These are phyloP conservation scores for Daedaleopsis sinensis DNA, from an alignment of 768 basidiomycete genomes.

Conservation along the genomic window DNA sequence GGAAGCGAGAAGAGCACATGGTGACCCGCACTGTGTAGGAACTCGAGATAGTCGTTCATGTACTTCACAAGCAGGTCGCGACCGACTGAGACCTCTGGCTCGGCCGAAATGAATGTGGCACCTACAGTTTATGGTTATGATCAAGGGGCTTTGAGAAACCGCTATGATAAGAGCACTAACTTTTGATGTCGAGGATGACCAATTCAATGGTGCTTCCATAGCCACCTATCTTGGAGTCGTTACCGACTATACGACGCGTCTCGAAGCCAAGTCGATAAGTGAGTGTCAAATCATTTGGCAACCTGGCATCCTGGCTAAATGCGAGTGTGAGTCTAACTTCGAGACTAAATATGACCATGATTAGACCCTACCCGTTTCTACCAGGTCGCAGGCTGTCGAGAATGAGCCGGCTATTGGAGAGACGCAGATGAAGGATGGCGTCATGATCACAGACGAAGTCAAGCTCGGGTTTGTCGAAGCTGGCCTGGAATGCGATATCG, in stretches of 20 bases:
- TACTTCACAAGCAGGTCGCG: slow-evolving; percentile 9
- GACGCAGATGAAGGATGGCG: slow-evolving; percentile 28
- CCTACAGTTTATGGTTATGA: background rate
- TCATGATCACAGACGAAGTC: slow-evolving; percentile 39
- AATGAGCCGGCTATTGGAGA: slow-evolving; percentile 29
- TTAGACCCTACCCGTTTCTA: slow-evolving; percentile 2
- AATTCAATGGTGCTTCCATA: slow-evolving; percentile 24
- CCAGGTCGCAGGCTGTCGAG: slow-evolving; percentile 18
- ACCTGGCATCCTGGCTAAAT: background rate
- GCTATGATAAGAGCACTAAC: background rate
- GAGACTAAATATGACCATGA: background rate
- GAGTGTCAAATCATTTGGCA: slow-evolving; percentile 1
- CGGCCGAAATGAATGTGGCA: background rate
- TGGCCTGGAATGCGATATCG: slow-evolving; percentile 16
- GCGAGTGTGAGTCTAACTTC: slow-evolving; percentile 4
- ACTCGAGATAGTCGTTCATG: slow-evolving; percentile 27
- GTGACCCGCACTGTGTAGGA: slow-evolving; percentile 31
- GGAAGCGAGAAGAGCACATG: slow-evolving; percentile 36
- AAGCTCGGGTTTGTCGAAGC: slow-evolving; percentile 30
- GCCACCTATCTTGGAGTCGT: slow-evolving; percentile 27
- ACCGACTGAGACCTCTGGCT: slow-evolving; percentile 16
- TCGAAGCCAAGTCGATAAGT: slow-evolving; percentile 30
- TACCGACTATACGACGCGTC: slow-evolving; percentile 23
- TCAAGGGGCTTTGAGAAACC: background rate
- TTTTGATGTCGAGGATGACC: slow-evolving; percentile 21